Percentiles rank a stretch among this genome's conserved stretches.
Conservation (phyloP, 192 early-diverging fungal species). For the Neocallimastix lanati region DNA sequence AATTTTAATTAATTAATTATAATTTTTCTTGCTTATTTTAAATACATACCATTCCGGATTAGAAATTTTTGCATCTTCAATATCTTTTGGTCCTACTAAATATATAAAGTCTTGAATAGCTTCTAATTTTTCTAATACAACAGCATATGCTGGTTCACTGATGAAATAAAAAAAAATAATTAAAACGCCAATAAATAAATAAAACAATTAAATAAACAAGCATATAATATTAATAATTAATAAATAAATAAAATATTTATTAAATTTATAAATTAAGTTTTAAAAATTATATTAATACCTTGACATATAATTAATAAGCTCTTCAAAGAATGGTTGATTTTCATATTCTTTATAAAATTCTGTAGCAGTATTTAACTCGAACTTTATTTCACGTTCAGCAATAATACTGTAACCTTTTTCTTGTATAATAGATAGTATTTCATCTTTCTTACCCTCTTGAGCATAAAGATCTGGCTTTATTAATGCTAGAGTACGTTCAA, state of each 20-base stretch:
- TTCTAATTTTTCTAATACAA: constrained; percentile 21
- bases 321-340: constrained; percentile 21
- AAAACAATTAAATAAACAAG: constrained; percentile 1
- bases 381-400: constrained; percentile 17
- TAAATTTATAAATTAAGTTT: no score
- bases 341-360: constrained; percentile 34
- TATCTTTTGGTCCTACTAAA: constrained; percentile 33
- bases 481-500: constrained; percentile 27
- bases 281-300: constrained; percentile 15
- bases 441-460: constrained; percentile 19
- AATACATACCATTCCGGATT: neutral
- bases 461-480: constrained; percentile 41
- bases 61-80: constrained; percentile 25
- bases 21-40: no score
- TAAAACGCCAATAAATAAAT: no score
- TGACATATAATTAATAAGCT: constrained; percentile 22
- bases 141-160: neutral
- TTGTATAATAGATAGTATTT: constrained; percentile 20
- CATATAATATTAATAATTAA: no score
- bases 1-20: no score
- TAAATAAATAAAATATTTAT: no score
- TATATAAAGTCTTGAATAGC: constrained; percentile 31
- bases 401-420: constrained; percentile 23
- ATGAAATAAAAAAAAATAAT: no score
- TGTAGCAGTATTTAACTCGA: neutral